Conservation (phyloP, 768 basidiomycete species). For the Multifurca ochricompacta region DNA sequence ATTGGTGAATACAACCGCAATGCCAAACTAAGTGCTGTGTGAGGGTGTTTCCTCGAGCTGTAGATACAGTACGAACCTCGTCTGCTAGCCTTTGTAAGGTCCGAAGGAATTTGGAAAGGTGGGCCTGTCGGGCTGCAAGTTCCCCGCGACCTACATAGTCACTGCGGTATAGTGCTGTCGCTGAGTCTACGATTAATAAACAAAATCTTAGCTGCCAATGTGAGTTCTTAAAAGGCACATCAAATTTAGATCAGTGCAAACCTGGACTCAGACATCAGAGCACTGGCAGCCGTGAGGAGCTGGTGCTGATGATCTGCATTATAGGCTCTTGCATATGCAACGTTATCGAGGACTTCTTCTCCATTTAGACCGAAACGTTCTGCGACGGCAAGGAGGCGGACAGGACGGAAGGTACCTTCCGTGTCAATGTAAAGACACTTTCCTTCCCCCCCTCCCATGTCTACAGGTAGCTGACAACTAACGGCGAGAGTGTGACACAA, state of each 20-base stretch:
- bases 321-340: slow-evolving; percentile 96
- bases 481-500: slow-evolving; percentile 97
- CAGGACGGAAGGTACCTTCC: slow-evolving; percentile 97
- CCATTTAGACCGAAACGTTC: slow-evolving; percentile 96
- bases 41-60: neutral
- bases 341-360: slow-evolving; percentile 96
- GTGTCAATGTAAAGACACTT: slow-evolving; percentile 99
- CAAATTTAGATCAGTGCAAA: slow-evolving; percentile 28
- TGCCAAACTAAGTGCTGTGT: slow-evolving; percentile 67
- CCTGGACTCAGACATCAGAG: slow-evolving; percentile 99
- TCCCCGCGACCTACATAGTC: slow-evolving; percentile 96
- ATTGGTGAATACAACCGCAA: slow-evolving; percentile 95
- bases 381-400: slow-evolving; percentile 87
- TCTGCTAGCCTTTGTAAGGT: slow-evolving; percentile 91
- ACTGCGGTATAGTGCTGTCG: slow-evolving; percentile 90
- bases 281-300: slow-evolving; percentile 84
- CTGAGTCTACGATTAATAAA: slow-evolving; percentile 92
- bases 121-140: slow-evolving; percentile 88
- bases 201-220: slow-evolving; percentile 61
- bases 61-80: slow-evolving; percentile 52
- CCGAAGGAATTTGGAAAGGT: slow-evolving; percentile 91
- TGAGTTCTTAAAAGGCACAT: slow-evolving; percentile 23
- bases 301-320: slow-evolving; percentile 97
- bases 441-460: slow-evolving; percentile 98
- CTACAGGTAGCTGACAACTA: slow-evolving; percentile 93